Evolutionary conservation across 768 basidiomycete species (phyloP).

Genomic region (Boletus edulis): DNA sequence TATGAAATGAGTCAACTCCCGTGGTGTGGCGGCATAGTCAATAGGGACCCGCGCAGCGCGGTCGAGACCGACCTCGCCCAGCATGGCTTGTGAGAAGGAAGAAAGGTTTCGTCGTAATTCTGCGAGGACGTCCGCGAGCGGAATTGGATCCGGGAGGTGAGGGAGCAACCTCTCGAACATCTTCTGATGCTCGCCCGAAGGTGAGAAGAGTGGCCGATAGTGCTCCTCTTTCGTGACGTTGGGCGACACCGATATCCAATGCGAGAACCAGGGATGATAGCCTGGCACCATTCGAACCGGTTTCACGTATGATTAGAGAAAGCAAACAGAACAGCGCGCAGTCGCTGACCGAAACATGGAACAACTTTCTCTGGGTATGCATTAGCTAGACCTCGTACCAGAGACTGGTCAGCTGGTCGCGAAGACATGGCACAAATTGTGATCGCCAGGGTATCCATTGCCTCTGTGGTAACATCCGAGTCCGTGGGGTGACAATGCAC

Average conservation of each 20-base stretch:
- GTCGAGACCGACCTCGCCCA: constrained; percentile 95
- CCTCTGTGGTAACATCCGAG: constrained; percentile 44
- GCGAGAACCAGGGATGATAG: constrained; percentile 93
- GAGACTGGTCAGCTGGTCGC: constrained; percentile 60
- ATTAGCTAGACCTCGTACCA: constrained; percentile 64
- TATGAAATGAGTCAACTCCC: constrained; percentile 70
- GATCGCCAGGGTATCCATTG: constrained; percentile 57
- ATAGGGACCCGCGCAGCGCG: constrained; percentile 72
- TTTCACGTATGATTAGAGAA: constrained; percentile 10
- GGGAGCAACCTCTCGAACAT: constrained; percentile 58
- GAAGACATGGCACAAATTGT: constrained; percentile 86
- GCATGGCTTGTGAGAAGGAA: constrained; percentile 68
- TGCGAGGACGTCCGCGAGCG: constrained; percentile 54
- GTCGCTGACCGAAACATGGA: constrained; percentile 82
- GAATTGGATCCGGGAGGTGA: constrained; percentile 68
- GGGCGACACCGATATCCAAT: constrained; percentile 59
- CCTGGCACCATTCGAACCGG: constrained; percentile 43
- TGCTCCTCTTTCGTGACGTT: constrained; percentile 61
- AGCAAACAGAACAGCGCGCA: constrained; percentile 7
- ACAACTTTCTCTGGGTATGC: constrained; percentile 64
- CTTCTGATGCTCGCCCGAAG: constrained; percentile 32
- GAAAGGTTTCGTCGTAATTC: constrained; percentile 60
- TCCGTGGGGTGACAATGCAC: constrained; percentile 95
- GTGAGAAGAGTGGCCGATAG: constrained; percentile 69
- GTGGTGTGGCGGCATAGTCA: constrained; percentile 46